Evolutionary conservation across 495 filamentous ascomycete genomes (phyloP).

Genomic region (Peziza echinospora): DNA sequence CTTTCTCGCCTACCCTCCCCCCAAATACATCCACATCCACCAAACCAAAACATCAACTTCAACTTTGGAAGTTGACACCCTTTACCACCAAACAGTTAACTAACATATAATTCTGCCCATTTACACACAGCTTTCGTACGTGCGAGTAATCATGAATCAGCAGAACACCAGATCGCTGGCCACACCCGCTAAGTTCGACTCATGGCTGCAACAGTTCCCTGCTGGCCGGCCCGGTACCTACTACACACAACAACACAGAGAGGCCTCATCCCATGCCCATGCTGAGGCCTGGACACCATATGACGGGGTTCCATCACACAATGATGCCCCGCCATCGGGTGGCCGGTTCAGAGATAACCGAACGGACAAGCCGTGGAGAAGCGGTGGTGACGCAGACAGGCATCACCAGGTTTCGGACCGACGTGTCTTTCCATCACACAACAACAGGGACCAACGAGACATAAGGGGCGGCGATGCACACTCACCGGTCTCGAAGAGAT

Average conservation of each 20-base stretch:
- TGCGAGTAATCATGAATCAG: not conserved
- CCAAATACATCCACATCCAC: not conserved
- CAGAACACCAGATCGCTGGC: not conserved
- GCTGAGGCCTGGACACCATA: not conserved
- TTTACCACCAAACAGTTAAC: too few relatives aligned
- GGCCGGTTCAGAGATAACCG: not conserved
- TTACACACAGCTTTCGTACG: not conserved
- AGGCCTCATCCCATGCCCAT: not conserved
- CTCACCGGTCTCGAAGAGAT: not conserved
- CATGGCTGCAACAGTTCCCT: not conserved
- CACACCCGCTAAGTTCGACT: not conserved
- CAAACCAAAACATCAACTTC: not conserved
- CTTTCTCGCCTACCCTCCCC: too few relatives aligned
- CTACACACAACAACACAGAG: not conserved
- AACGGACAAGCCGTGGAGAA: not conserved
- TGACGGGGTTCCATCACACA: not conserved
- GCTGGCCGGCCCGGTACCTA: not conserved
- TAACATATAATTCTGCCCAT: not conserved
- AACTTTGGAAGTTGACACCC: too few relatives aligned
- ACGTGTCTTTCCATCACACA: not conserved
- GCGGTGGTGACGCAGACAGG: not conserved
- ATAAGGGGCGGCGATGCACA: not conserved
- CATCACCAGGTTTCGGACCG: not conserved
- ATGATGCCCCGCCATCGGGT: not conserved
- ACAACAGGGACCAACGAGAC: not conserved